Evolutionary conservation across 2,329 filamentous ascomycete species (phyloP).

Genomic region (Rugonectria rugulosa): DNA sequence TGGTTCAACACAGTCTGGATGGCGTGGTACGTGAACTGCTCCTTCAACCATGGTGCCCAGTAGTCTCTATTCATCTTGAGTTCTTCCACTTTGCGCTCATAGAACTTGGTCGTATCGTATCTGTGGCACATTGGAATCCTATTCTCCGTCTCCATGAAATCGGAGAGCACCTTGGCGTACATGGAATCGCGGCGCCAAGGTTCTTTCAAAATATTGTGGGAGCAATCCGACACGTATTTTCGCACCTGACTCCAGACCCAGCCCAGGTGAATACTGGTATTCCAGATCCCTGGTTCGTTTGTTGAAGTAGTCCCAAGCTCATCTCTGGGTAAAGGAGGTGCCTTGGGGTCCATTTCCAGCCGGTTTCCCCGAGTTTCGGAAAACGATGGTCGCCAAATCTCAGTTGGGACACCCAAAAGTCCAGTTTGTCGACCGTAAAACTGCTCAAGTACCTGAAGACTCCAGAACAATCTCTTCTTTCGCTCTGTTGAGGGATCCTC

Average conservation of each 20-base stretch:
- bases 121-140: conserved; percentile 58
- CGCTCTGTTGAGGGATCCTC: conserved; percentile 49
- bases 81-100: conserved; percentile 56
- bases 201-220: conserved; percentile 55
- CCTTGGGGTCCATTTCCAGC: conserved; percentile 41
- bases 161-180: conserved; percentile 58
- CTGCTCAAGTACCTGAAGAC: conserved; percentile 58
- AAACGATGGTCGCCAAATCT: conserved; percentile 50
- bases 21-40: conserved; percentile 61
- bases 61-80: conserved; percentile 54
- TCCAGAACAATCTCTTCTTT: conserved; percentile 61
- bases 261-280: conserved; percentile 55
- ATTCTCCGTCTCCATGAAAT: conserved; percentile 60
- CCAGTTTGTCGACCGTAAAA: conserved; percentile 57
- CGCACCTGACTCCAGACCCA: conserved; percentile 59
- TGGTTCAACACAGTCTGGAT: conserved; percentile 61
- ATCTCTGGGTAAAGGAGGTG: conserved; percentile 53
- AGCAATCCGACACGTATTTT: conserved; percentile 57
- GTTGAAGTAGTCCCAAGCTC: conserved; percentile 50
- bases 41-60: conserved; percentile 60
- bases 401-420: conserved; percentile 50
- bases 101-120: conserved; percentile 61
- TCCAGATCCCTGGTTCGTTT: conserved; percentile 58
- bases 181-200: conserved; percentile 61
- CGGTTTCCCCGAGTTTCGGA: conserved; percentile 33